phyloP scores from a whole-genome alignment of 139 green algal genomes.

The Nannochloris sp. region DNA sequence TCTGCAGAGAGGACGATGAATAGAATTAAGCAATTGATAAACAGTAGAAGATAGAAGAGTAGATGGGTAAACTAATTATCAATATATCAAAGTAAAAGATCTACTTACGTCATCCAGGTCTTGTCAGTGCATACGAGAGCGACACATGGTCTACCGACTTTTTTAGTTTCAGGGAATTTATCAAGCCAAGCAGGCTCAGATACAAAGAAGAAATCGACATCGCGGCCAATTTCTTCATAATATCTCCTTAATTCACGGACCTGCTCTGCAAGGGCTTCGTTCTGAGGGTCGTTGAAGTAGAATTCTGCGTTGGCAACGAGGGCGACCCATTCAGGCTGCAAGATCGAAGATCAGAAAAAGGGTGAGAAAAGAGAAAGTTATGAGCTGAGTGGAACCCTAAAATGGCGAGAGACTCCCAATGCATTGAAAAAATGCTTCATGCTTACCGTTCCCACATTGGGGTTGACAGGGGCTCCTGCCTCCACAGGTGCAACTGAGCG shows the following conservation, averaged over 20 bases:
- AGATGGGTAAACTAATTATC: too few relatives aligned
- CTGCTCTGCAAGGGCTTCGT: slow-evolving; percentile 85
- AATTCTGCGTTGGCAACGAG: slow-evolving; percentile 77
- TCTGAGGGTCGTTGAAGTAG: slow-evolving; percentile 84
- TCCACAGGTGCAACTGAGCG: not conserved
- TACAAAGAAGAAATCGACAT: slow-evolving; percentile 67
- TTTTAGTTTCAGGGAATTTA: slow-evolving; percentile 68
- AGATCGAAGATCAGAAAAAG: not conserved
- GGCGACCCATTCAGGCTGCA: slow-evolving; percentile 59
- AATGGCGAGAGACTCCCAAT: not conserved
- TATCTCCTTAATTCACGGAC: slow-evolving; percentile 71
- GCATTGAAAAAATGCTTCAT: not conserved
- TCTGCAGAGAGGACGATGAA: slow-evolving; percentile 38
- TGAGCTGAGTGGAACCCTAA: not conserved
- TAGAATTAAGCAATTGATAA: not conserved
- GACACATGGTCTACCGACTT: slow-evolving; percentile 62
- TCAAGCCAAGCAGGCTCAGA: slow-evolving; percentile 82
- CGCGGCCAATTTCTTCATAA: slow-evolving; percentile 30
- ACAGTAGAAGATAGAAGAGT: not conserved
- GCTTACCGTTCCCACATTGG: not conserved
- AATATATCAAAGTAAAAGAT: too few relatives aligned
- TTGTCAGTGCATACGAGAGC: slow-evolving; percentile 83
- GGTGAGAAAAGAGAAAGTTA: not conserved
- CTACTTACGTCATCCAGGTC: slow-evolving; percentile 75
- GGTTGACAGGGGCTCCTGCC: not conserved